These are phyloP conservation scores for Penicillium sp. DNA, from an alignment of 2,329 filamentous ascomycete species.

Conservation along the genomic window DNA sequence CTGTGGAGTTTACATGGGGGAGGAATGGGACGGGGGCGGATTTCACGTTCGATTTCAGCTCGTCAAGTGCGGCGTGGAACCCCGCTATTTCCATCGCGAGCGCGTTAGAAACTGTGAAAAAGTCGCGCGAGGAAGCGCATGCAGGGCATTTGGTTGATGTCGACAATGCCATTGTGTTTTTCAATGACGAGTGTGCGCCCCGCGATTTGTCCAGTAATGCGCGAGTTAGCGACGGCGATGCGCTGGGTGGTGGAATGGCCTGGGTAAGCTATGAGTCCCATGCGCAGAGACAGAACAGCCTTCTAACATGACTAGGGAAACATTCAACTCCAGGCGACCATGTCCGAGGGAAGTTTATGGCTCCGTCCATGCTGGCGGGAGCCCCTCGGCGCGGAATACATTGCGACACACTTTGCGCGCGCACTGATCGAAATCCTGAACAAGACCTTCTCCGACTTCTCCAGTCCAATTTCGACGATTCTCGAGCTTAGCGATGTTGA, in stretches of 20 bases:
- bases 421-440: constrained; percentile 12
- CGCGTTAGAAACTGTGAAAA: background rate
- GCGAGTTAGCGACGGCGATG: constrained; percentile 10
- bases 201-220: constrained; percentile 7
- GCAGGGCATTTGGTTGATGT: background rate
- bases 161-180: constrained; percentile 5
- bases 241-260: constrained; percentile 9
- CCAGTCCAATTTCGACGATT: constrained; percentile 2
- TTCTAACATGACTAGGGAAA: constrained; percentile 5
- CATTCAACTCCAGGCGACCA: constrained; percentile 11
- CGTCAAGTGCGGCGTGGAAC: constrained; percentile 1
- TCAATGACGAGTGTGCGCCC: constrained; percentile 11
- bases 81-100: background rate
- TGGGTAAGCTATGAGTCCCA: background rate
- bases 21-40: constrained; percentile 6
- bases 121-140: constrained; percentile 6
- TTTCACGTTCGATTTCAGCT: constrained; percentile 6
- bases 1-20: constrained; percentile 9
- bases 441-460: constrained; percentile 1
- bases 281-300: background rate
- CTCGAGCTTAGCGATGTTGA: constrained; percentile 3
- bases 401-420: constrained; percentile 10
- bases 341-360: constrained; percentile 9
- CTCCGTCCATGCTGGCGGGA: constrained; percentile 12
- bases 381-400: constrained; percentile 9